Percentiles rank a stretch among this genome's conserved stretches.
Conservation (phyloP, 2,329 filamentous ascomycete genomes). For the Colletotrichum cuscutae region DNA sequence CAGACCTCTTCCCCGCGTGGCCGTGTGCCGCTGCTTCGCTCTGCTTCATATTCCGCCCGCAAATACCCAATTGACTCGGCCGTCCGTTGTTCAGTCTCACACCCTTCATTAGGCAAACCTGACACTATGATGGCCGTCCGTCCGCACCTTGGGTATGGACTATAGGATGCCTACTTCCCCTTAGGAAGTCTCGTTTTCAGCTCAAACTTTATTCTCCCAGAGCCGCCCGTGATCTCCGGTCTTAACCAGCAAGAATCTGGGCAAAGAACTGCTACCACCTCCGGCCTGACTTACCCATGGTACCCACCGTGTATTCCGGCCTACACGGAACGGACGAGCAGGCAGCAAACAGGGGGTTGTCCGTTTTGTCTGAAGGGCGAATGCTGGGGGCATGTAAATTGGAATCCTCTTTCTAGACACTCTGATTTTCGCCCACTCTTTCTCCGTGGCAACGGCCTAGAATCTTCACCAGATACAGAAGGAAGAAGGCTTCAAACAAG, state of each 20-base stretch:
- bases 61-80: constrained; percentile 1
- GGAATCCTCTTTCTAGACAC: neutral
- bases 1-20: neutral
- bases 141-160: constrained; percentile 1
- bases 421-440: neutral
- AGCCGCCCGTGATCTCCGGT: constrained; percentile 18
- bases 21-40: constrained; percentile 5
- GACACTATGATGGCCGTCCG: constrained; percentile 13
- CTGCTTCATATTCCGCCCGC: neutral
- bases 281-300: constrained; percentile 8
- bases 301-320: neutral
- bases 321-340: constrained; percentile 8
- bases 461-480: neutral
- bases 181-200: neutral
- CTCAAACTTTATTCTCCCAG: neutral
- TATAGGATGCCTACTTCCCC: neutral
- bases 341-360: neutral
- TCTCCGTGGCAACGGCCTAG: neutral
- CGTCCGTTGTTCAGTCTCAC: constrained; percentile 1
- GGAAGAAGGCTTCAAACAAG: constrained; percentile 20
- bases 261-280: neutral
- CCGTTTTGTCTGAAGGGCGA: neutral
- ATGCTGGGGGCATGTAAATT: neutral
- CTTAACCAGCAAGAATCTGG: neutral
- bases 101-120: neutral